These are phyloP conservation scores for Fusarium sp. DNA, from an alignment of 2,329 filamentous ascomycete species.

Conservation along the genomic window DNA sequence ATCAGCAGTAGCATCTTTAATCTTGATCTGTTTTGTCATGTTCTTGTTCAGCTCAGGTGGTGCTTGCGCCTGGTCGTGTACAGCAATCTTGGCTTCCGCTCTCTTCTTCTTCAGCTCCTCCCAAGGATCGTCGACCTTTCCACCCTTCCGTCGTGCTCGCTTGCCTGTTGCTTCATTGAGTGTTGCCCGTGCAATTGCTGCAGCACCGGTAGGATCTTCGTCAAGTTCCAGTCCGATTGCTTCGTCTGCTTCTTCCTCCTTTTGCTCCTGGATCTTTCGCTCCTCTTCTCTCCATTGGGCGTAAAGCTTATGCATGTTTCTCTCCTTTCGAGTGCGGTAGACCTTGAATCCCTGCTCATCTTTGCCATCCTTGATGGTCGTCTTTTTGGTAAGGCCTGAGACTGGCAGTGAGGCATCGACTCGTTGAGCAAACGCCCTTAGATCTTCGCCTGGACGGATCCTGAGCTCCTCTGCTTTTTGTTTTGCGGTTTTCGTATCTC, in stretches of 20 bases:
- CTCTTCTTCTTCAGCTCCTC: slow-evolving; percentile 75
- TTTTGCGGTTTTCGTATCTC: slow-evolving; percentile 41
- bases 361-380: slow-evolving; percentile 66
- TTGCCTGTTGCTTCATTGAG: slow-evolving; percentile 47
- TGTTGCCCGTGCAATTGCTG: slow-evolving; percentile 60
- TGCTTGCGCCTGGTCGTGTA: slow-evolving; percentile 75
- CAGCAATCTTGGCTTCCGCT: slow-evolving; percentile 63
- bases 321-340: slow-evolving; percentile 83
- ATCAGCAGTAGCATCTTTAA: slow-evolving; percentile 51
- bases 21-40: slow-evolving; percentile 49
- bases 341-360: slow-evolving; percentile 75
- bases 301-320: slow-evolving; percentile 82
- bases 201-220: slow-evolving; percentile 64
- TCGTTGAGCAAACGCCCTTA: slow-evolving; percentile 83
- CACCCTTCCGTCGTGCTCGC: slow-evolving; percentile 58
- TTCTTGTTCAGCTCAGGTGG: slow-evolving; percentile 77
- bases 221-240: slow-evolving; percentile 73
- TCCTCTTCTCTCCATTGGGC: slow-evolving; percentile 81
- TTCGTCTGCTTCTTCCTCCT: slow-evolving; percentile 73
- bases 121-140: slow-evolving; percentile 81
- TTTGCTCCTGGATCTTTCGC: slow-evolving; percentile 69
- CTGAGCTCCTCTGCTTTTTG: slow-evolving; percentile 60
- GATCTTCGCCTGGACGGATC: slow-evolving; percentile 84
- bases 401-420: slow-evolving; percentile 89
- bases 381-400: slow-evolving; percentile 74